Base-by-base conservation (phyloP, 495 filamentous ascomycete genomes). In the Diplogelasinospora grovesii region DNA sequence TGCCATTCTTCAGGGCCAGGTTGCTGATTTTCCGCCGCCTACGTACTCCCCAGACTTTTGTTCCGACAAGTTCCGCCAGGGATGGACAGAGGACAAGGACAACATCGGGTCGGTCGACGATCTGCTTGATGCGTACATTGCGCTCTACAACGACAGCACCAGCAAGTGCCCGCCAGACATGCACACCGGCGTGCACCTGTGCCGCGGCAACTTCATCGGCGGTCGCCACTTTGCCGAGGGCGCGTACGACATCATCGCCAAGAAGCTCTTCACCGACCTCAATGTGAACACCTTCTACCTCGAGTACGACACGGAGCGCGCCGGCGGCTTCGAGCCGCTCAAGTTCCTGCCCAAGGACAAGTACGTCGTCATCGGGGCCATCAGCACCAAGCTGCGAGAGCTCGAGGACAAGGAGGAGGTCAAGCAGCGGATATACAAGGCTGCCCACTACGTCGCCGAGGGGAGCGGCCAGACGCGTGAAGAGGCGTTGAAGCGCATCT, bases 231-330 rank as follows among this genome's bases (percentile, higher is more conserved):
- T 92, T 63, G 78, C 79, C 39, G 81, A 86, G 60, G 85, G 85
- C 22, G 80, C 78, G 15, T 92, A 89, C 60, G 85, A 89, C 60
- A 69, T 75, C 39, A 86, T 92, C 45, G 85, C 86, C 32, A 73
- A 74, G 50, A 85, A 83, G 67, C 73, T 92, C 10, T 92, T 92
- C 71, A 69, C 79, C 42, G 66, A 83, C 43, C 70, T 89, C 28
- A 75, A 85, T 45, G 78, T 87, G 11, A 73, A 83, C 62, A 86
- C 83, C 4, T 89, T 83, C 65, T 89, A 86, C 56, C 78, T 90
- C 39, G 85, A 89, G 60, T 90, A 88, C 60, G 85, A 89, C 65
- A 88, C 82, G 10, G 69, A 71, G 19, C 74, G 85, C 3, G 73
- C 82, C 8, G 85, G 86, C 11, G 81, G 82, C 18, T 89, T 92